Conservation (phyloP, 78 protist genomes). For the Emiliania huxleyi region DNA sequence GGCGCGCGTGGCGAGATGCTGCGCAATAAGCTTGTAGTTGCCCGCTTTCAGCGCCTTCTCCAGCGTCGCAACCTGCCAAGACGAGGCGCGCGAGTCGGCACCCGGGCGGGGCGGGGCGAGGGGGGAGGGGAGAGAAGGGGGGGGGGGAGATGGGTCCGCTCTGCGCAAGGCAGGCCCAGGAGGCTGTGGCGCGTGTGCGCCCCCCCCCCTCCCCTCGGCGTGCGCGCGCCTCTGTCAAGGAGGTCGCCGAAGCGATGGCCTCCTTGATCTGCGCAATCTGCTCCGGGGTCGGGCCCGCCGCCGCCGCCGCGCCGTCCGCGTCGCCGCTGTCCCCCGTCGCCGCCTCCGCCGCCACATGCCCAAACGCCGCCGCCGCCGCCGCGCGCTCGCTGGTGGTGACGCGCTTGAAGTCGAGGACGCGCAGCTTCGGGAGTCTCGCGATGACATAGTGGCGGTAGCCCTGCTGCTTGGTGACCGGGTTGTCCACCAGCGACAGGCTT, state of each 20-base stretch:
- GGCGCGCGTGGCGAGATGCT: no score
- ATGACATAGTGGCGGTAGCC: constrained; percentile 73
- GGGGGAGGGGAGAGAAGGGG: no score
- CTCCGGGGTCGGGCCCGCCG: not conserved
- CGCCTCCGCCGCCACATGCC: not conserved
- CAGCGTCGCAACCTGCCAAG: no score
- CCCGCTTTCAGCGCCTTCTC: no score
- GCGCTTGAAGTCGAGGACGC: constrained; percentile 70
- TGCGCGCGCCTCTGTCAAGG: not conserved
- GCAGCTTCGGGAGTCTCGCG: constrained; percentile 65
- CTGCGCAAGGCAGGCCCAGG: no score
- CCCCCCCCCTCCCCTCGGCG: no score
- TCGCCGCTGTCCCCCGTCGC: not conserved
- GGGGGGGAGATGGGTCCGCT: no score
- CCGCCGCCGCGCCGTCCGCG: not conserved
- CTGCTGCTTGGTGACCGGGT: not conserved
- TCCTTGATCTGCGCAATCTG: not conserved
- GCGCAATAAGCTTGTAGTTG: no score
- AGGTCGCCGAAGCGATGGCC: not conserved
- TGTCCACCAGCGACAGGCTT: not conserved
- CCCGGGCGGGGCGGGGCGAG: no score
- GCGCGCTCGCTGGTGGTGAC: constrained; percentile 51
- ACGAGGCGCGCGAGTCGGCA: no score
- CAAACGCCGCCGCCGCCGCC: not conserved
- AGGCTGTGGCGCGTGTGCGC: no score